Conservation (phyloP, 106 monocot genomes). For the Dendrobium catenatum region DNA sequence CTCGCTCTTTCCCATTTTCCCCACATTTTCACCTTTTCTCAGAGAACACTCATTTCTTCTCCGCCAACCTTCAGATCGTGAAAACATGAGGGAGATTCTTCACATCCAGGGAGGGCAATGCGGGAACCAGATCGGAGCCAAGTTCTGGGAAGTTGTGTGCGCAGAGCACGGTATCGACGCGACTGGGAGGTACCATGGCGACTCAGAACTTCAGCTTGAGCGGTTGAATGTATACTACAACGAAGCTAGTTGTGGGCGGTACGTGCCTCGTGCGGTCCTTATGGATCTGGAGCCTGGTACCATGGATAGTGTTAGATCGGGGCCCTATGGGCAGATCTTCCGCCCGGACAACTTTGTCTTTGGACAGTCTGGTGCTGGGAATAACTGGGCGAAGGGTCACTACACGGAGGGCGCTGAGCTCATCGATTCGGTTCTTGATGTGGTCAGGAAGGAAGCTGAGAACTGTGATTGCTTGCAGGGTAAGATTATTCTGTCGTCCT, state of each 20-base stretch:
- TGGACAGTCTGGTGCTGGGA: conserved; percentile 50
- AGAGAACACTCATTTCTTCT: neutral
- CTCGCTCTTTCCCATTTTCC: neutral
- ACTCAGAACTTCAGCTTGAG: conserved; percentile 23
- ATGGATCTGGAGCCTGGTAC: conserved; percentile 31
- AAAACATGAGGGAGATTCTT: conserved; percentile 23
- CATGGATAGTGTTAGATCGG: conserved; percentile 13
- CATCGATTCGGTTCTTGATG: conserved; percentile 48
- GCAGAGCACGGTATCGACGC: conserved; percentile 34
- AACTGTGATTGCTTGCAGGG: conserved; percentile 31
- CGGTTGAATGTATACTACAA: conserved; percentile 29
- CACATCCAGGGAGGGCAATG: conserved; percentile 43
- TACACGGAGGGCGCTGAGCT: conserved; percentile 62
- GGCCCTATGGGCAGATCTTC: conserved; percentile 22
- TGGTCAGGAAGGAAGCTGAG: conserved; percentile 50
- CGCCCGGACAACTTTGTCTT: conserved; percentile 53
- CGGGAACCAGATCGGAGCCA: conserved; percentile 43
- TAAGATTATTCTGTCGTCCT: neutral
- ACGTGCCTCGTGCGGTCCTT: conserved; percentile 23
- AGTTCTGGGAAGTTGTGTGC: conserved; percentile 43
- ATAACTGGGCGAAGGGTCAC: conserved; percentile 72
- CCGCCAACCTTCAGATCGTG: neutral
- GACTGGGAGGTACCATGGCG: conserved; percentile 20
- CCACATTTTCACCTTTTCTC: neutral
- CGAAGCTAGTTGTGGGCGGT: conserved; percentile 20